A percentile compares a stretch with the other conserved stretches of the same genome.
These are phyloP conservation scores for Eimeria acervulina DNA, from an alignment of 169 alveolate species.

Conservation along the genomic window DNA sequence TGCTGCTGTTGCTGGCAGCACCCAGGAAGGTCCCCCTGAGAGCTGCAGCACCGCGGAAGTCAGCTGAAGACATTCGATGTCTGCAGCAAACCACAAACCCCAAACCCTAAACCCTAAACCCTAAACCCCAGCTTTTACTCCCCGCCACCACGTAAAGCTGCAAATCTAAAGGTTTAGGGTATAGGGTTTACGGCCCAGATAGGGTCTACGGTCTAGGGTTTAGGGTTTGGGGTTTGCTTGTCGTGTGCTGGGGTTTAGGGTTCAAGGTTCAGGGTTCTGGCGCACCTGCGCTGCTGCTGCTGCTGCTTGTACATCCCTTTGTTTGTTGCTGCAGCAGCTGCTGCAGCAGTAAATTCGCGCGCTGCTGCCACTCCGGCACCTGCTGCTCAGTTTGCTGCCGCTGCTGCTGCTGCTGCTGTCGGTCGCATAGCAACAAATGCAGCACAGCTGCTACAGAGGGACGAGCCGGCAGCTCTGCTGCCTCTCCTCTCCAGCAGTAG, in stretches of 20 bases:
- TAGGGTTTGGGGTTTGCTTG: slow-evolving; percentile 17
- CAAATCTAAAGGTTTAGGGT: neutral
- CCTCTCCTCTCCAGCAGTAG: slow-evolving; percentile 38
- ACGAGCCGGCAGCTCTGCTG: neutral
- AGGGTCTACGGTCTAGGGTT: no score
- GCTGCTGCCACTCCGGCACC: slow-evolving; percentile 50
- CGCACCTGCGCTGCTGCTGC: neutral
- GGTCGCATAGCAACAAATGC: slow-evolving; percentile 31
- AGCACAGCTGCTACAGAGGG: slow-evolving; percentile 6
- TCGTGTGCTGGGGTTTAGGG: neutral
- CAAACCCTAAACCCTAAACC: slow-evolving; percentile 3
- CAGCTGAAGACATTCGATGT: neutral
- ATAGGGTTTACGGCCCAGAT: neutral
- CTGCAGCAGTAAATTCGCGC: neutral
- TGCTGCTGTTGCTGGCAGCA: slow-evolving; percentile 14
- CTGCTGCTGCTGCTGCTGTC: slow-evolving; percentile 42
- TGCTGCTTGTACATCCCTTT: neutral
- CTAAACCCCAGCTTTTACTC: neutral
- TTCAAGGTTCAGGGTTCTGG: neutral
- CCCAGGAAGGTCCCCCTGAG: neutral
- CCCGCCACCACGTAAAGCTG: neutral
- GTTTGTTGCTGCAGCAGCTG: neutral
- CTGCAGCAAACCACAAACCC: slow-evolving; percentile 31
- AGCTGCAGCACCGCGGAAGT: slow-evolving; percentile 35
- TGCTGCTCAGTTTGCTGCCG: neutral